Evolutionary conservation across 805 yeast species (phyloP).

Genomic region (Cyberlindnera amylophila): DNA sequence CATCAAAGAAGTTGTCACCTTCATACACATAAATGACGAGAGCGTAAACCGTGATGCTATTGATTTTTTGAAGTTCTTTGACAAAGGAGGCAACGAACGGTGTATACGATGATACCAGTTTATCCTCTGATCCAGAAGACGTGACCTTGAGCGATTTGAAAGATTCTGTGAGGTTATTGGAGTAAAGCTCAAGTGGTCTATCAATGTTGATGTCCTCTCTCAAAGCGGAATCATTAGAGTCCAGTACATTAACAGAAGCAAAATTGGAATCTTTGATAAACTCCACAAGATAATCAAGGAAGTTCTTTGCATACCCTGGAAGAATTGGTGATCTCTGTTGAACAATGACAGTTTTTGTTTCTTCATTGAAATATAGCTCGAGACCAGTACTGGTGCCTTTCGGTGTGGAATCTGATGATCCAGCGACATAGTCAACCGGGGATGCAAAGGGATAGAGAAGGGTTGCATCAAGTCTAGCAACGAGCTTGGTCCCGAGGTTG

Average conservation of each 20-base stretch:
- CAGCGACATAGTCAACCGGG: conserved; percentile 53
- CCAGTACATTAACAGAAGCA: conserved; percentile 49
- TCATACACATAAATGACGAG: conserved; percentile 72
- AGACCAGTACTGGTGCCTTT: conserved; percentile 49
- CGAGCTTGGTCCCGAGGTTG: conserved; percentile 47
- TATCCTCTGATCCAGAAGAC: conserved; percentile 7
- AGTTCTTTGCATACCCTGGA: conserved; percentile 53
- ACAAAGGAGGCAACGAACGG: conserved; percentile 16
- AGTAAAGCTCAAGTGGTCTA: conserved; percentile 18
- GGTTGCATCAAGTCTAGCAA: conserved; percentile 54
- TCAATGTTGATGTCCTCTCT: conserved; percentile 19
- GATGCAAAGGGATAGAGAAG: conserved; percentile 80
- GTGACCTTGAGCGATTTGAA: conserved; percentile 18
- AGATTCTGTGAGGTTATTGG: conserved; percentile 16
- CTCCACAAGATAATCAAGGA: conserved; percentile 50
- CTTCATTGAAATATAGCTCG: conserved; percentile 54
- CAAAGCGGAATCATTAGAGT: conserved; percentile 69
- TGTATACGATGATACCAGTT: conserved; percentile 10
- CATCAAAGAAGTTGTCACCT: conserved; percentile 84
- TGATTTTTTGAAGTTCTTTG: conserved; percentile 2
- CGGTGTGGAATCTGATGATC: background rate
- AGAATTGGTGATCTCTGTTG: conserved; percentile 84
- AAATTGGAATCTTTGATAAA: conserved; percentile 42
- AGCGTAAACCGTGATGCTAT: conserved; percentile 31
- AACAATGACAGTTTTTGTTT: conserved; percentile 47